Base-by-base conservation (phyloP, 305 asterid genomes). In the Fraxinus platypoda region DNA sequence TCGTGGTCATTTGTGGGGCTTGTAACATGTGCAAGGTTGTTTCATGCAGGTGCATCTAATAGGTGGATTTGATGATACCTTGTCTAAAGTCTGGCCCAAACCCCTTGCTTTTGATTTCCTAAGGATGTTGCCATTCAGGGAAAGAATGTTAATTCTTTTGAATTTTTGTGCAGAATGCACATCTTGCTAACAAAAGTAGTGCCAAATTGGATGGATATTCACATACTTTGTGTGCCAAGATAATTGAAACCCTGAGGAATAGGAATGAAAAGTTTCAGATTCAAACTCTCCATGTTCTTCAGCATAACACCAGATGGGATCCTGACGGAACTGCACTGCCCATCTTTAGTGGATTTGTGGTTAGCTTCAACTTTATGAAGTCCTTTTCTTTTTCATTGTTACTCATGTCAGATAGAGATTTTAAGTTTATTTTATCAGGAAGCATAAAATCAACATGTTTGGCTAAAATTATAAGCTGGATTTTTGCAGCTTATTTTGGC, bases 301-400 rank as follows among this genome's bases (percentile, higher is more conserved):
- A 89, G 80, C 93, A 86, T 75, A 94, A 97, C 86, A 94, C 99
- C 37, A 88, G 85, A 87, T 81, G 90, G 89, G 94, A 93, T 81
- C 87, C 97, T 81, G 91, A 91, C 82, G 98, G 94, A 86, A 87
- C 82, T 38, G 92, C 93, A 46, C 76, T 64, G 85, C 98, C 98
- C 81, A 86, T 97, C 86, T 94, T 91, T 89, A 91, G 84, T 85
- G 99, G 99, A 84, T 91, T 97, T 86, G 89, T 90, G 96, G 99
- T 97, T 72, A 87, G 88, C 74, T 85, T 85, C 80, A 59, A 64
- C 78, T 80, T 85, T 72, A 76, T 26, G 82, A 76, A 30, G 81
- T 82, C n/a, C 17, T 64, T 82, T 64, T 52, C 74, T 28, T 62
- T 13, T 81, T 28, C 35, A 37, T 70, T 70, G 41, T 30, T 66